phyloP scores from a whole-genome alignment of 352 stramenopile species.

The Nothophytophthora sp. region DNA sequence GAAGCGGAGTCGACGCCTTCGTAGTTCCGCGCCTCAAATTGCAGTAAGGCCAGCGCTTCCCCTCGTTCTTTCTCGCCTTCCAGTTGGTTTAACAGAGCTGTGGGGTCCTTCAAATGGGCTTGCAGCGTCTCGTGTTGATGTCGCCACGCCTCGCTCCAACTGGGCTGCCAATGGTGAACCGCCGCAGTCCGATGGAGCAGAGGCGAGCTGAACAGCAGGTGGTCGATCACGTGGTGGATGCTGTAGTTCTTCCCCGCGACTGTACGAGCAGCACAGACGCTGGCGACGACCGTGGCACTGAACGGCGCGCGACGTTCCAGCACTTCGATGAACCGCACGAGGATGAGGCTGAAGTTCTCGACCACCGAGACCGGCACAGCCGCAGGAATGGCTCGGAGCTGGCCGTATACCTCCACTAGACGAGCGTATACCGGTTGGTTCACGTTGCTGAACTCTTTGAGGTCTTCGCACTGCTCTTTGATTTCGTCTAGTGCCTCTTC shows the following conservation, averaged over 20 bases:
- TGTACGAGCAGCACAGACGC: slow-evolving; percentile 4
- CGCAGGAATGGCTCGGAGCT: not conserved
- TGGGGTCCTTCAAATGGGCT: not conserved
- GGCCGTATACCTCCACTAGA: not conserved
- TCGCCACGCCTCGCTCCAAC: not conserved
- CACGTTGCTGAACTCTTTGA: slow-evolving; percentile 1
- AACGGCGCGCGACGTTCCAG: not conserved
- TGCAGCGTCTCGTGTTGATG: not conserved
- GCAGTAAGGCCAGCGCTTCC: not conserved
- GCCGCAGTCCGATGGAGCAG: not conserved
- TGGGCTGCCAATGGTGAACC: slow-evolving; percentile 5
- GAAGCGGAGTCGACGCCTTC: too few relatives aligned
- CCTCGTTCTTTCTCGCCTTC: not conserved
- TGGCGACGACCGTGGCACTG: not conserved
- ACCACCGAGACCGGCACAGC: not conserved
- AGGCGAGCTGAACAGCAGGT: not conserved
- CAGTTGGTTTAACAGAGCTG: not conserved
- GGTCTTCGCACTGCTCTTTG: not conserved
- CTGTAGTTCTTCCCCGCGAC: slow-evolving; percentile 8
- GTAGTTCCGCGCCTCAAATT: not conserved
- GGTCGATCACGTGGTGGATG: slow-evolving; percentile 13
- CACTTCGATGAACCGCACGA: not conserved
- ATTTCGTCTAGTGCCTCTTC: not conserved
- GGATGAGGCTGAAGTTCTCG: not conserved
- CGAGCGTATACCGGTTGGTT: slow-evolving; percentile 1